Percentiles rank a stretch among this genome's conserved stretches.
Evolutionary conservation across 2,329 filamentous ascomycete genomes (phyloP).

Genomic region (Akanthomyces dipterigenus): DNA sequence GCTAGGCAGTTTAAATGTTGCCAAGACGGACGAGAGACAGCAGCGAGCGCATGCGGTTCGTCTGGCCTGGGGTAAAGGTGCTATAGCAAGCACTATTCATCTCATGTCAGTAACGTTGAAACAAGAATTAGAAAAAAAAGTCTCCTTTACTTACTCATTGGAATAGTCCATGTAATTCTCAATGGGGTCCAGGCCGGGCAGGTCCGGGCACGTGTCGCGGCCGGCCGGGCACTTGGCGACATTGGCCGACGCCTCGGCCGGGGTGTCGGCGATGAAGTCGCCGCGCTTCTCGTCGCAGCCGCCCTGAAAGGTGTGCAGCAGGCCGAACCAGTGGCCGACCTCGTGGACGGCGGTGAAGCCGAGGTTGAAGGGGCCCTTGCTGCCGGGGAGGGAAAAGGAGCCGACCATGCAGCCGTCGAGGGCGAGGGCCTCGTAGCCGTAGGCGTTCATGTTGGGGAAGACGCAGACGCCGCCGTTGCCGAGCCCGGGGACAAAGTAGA

Average conservation of each 20-base stretch:
- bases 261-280: constrained; percentile 21
- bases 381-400: constrained; percentile 6
- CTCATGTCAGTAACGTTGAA: background rate
- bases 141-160: constrained; percentile 18
- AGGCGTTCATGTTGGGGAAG: constrained; percentile 24
- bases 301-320: constrained; percentile 31
- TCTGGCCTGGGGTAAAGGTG: constrained; percentile 36
- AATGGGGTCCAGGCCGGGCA: constrained; percentile 18
- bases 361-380: constrained; percentile 13
- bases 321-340: constrained; percentile 31
- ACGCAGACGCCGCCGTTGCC: constrained; percentile 33
- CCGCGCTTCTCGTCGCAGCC: constrained; percentile 19
- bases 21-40: background rate
- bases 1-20: background rate
- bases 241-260: constrained; percentile 15
- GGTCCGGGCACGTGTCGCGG: constrained; percentile 19
- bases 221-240: constrained; percentile 9
- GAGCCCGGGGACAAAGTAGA: constrained; percentile 34
- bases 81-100: constrained; percentile 28
- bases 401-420: constrained; percentile 13
- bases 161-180: constrained; percentile 23
- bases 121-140: no score
- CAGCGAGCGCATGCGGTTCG: background rate
- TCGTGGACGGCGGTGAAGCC: constrained; percentile 22
- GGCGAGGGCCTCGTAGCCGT: constrained; percentile 1